These are phyloP conservation scores for Aspergillus carbonarius DNA, from an alignment of 2,329 filamentous ascomycete species.

Conservation along the genomic window DNA sequence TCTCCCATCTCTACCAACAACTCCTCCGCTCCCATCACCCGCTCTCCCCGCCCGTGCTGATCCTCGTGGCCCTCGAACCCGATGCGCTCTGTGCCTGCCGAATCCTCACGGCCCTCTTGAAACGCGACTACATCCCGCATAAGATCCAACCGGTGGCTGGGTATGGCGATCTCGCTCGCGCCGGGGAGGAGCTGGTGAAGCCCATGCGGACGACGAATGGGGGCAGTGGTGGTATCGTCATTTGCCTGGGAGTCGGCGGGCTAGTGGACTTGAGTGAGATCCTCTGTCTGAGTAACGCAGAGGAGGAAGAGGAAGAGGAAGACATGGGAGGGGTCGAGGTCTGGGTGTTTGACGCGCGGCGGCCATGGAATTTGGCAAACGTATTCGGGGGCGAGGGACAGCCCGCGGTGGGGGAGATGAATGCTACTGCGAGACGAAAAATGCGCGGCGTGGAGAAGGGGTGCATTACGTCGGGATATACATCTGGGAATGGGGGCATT, in stretches of 20 bases:
- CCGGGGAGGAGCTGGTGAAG: constrained; percentile 73
- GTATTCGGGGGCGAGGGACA: constrained; percentile 71
- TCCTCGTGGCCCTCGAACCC: constrained; percentile 90
- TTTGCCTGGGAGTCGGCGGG: constrained; percentile 90
- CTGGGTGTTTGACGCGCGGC: constrained; percentile 87
- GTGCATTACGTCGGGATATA: constrained; percentile 69
- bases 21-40: constrained; percentile 83
- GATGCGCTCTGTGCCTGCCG: constrained; percentile 94
- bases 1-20: constrained; percentile 88
- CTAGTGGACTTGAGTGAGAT: constrained; percentile 82
- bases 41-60: constrained; percentile 84
- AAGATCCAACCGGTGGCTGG: constrained; percentile 95
- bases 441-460: constrained; percentile 70
- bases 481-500: constrained; percentile 78
- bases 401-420: constrained; percentile 46
- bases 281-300: constrained; percentile 71
- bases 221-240: constrained; percentile 81
- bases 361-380: constrained; percentile 93
- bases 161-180: constrained; percentile 82
- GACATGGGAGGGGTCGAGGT: constrained; percentile 83
- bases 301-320: constrained; percentile 52
- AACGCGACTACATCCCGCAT: constrained; percentile 95
- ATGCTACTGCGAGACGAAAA: constrained; percentile 46
- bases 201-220: constrained; percentile 85
- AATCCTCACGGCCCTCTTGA: constrained; percentile 88